Evolutionary conservation across 1,139 yeast genomes (phyloP).

Genomic region (Sugiyamaella xylanicola): DNA sequence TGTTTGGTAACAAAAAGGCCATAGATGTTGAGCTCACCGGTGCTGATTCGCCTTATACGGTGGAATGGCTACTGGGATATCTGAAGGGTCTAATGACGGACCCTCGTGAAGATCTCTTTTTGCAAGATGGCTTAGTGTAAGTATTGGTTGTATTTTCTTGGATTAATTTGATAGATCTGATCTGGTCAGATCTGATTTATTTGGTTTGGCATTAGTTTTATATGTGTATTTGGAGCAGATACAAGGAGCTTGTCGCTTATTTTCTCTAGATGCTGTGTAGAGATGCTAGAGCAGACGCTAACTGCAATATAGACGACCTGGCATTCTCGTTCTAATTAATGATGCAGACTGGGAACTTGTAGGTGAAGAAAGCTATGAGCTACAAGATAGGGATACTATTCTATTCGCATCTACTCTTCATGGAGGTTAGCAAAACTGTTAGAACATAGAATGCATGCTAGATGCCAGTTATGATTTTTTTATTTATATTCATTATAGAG

Average conservation of each 20-base stretch:
- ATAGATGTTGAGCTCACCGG: conserved; percentile 47
- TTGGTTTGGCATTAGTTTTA: too few species aligned
- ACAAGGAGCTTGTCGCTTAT: too few species aligned
- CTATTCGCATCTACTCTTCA: conserved; percentile 92
- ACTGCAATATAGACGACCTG: conserved; percentile 63
- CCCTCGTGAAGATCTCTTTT: conserved; percentile 68
- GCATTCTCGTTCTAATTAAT: conserved; percentile 85
- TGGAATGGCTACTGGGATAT: conserved; percentile 58
- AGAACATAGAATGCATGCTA: too few species aligned
- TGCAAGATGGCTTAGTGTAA: conserved; percentile 66
- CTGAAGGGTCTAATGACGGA: conserved; percentile 59
- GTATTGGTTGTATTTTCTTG: too few species aligned
- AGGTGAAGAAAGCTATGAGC: conserved; percentile 77
- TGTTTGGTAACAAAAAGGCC: conserved; percentile 56
- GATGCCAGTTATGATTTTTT: not conserved
- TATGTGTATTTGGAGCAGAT: too few species aligned
- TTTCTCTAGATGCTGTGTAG: too few species aligned
- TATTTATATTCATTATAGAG: conserved; percentile 40
- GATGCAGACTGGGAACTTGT: conserved; percentile 98
- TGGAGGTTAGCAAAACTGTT: conserved; percentile 63
- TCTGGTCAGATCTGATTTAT: too few species aligned
- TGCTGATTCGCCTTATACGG: conserved; percentile 51
- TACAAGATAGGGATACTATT: conserved; percentile 75
- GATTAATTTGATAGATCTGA: too few species aligned
- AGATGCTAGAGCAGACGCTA: too few species aligned